Conservation (phyloP, 305 asterid species). For the Solanum hybrid region DNA sequence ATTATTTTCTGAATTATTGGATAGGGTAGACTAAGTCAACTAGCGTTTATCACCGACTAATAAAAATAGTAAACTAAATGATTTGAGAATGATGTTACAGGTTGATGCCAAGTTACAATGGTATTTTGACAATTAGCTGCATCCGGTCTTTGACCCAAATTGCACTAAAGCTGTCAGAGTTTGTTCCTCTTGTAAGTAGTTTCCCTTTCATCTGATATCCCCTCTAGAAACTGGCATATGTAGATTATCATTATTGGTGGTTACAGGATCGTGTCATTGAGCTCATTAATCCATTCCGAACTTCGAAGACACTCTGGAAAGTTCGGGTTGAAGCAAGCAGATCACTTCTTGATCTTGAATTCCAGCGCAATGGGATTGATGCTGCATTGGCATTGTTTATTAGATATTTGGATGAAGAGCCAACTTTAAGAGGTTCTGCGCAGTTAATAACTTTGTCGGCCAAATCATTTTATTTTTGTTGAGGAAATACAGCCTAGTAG, state of each 20-base stretch:
- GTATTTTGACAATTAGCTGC: slow-evolving; percentile 79
- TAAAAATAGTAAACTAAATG: not conserved
- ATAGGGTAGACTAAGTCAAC: not conserved
- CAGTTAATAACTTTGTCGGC: not conserved
- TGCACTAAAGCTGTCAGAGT: slow-evolving; percentile 82
- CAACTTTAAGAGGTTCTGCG: slow-evolving; percentile 69
- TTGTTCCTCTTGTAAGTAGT: slow-evolving; percentile 71
- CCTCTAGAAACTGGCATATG: slow-evolving; percentile 10
- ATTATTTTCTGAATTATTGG: slow-evolving; percentile 8
- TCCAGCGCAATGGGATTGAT: slow-evolving; percentile 71
- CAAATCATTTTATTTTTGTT: slow-evolving; percentile 1
- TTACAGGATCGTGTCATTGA: slow-evolving; percentile 63
- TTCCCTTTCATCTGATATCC: slow-evolving; percentile 6
- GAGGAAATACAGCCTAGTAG: not conserved
- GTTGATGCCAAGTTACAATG: slow-evolving; percentile 98
- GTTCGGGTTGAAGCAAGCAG: slow-evolving; percentile 77
- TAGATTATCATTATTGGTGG: slow-evolving; percentile 11
- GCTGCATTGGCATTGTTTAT: slow-evolving; percentile 69
- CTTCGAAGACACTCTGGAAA: slow-evolving; percentile 50
- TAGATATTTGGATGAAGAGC: slow-evolving; percentile 56
- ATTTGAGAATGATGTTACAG: slow-evolving; percentile 29
- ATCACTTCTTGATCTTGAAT: slow-evolving; percentile 88
- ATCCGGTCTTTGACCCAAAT: slow-evolving; percentile 74
- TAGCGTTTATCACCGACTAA: not conserved
- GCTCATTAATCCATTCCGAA: slow-evolving; percentile 59